A percentile compares a stretch with the other conserved stretches of the same genome.
phyloP scores from a whole-genome alignment of 192 early-diverging fungal genomes.

The Diversispora eburnea region DNA sequence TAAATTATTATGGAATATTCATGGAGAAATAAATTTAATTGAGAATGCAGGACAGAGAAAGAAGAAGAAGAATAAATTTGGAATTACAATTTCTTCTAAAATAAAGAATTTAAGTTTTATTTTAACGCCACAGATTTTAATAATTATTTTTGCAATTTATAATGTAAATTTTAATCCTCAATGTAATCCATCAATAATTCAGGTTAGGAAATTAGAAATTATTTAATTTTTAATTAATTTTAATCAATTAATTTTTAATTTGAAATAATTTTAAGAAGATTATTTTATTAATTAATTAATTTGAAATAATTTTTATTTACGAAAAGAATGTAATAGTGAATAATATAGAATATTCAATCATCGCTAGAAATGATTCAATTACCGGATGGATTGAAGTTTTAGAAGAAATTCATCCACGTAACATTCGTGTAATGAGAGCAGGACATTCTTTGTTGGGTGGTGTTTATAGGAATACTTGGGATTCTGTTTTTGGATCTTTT shows the following conservation, averaged over 20 bases:
- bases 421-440: conserved; percentile 72
- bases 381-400: conserved; percentile 77
- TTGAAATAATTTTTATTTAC: background rate
- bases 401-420: conserved; percentile 46
- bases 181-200: conserved; percentile 47
- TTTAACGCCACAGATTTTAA: conserved; percentile 35
- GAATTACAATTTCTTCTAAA: background rate
- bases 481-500: conserved; percentile 78
- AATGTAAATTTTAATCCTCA: conserved; percentile 48
- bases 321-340: conserved; percentile 17
- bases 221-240: background rate
- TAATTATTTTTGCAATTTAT: conserved; percentile 37
- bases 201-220: conserved; percentile 25
- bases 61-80: conserved; percentile 13
- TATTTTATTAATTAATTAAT: conserved; percentile 27
- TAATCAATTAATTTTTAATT: conserved; percentile 9
- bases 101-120: background rate
- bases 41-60: conserved; percentile 35
- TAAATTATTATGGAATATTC: conserved; percentile 36
- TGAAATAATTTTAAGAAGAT: conserved; percentile 3
- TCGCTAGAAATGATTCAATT: conserved; percentile 71
- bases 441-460: conserved; percentile 90
- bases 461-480: conserved; percentile 58
- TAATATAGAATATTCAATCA: conserved; percentile 40
- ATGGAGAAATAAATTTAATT: conserved; percentile 42